These are phyloP conservation scores for Ustilago shanxiensis DNA, from an alignment of 1,284 basidiomycete species.

Conservation along the genomic window DNA sequence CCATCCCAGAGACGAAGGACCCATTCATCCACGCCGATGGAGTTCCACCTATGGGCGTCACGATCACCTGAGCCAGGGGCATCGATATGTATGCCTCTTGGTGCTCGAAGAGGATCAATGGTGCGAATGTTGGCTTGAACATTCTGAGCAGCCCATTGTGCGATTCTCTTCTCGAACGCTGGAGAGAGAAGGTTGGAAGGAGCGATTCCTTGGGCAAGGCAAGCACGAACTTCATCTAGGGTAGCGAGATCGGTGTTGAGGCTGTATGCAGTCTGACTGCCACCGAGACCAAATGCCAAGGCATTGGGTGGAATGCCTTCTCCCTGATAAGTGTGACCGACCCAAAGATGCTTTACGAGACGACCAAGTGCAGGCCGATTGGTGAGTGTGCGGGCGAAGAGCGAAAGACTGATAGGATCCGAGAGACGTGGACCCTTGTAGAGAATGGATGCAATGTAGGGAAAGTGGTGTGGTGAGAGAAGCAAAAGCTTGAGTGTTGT, in stretches of 20 bases:
- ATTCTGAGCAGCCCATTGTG: constrained; percentile 52
- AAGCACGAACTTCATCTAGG: constrained; percentile 41
- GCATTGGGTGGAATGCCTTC: constrained; percentile 48
- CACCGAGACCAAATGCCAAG: constrained; percentile 40
- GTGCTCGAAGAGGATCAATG: constrained; percentile 44
- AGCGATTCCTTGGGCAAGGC: constrained; percentile 38
- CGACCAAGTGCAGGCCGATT: constrained; percentile 51
- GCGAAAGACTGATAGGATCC: constrained; percentile 51
- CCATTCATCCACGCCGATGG: constrained; percentile 58
- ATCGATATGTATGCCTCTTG: constrained; percentile 52
- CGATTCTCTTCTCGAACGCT: constrained; percentile 48
- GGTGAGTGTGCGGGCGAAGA: constrained; percentile 49
- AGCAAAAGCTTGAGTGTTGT: constrained; percentile 51
- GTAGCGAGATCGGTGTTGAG: constrained; percentile 47
- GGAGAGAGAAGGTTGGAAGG: constrained; percentile 46
- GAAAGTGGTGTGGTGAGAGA: constrained; percentile 53
- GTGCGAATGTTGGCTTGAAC: constrained; percentile 50
- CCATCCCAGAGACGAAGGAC: constrained; percentile 54
- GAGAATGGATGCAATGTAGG: constrained; percentile 53
- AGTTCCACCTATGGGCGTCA: constrained; percentile 41
- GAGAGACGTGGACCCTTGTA: constrained; percentile 53
- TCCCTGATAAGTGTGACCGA: constrained; percentile 51
- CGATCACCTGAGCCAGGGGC: constrained; percentile 48
- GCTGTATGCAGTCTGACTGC: constrained; percentile 41
- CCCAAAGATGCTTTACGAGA: constrained; percentile 56